These are phyloP conservation scores for Clitopilus passeckerianus DNA, from an alignment of 768 basidiomycete genomes.

Conservation along the genomic window DNA sequence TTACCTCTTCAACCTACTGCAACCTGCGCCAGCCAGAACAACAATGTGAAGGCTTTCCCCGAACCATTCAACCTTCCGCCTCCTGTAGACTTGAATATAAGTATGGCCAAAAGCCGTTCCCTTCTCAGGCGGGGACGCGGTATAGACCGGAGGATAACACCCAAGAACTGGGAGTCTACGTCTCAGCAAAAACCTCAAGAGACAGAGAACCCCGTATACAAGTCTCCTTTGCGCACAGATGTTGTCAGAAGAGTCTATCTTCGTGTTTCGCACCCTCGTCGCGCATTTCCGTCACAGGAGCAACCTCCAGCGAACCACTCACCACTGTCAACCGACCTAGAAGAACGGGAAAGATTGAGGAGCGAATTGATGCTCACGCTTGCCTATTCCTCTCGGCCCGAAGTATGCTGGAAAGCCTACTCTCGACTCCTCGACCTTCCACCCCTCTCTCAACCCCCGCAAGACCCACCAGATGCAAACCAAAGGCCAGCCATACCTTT, in stretches of 20 bases:
- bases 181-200: neutral
- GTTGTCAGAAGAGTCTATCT: neutral
- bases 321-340: neutral
- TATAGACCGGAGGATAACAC: neutral
- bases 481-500: conserved; percentile 26
- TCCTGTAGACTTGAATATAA: neutral
- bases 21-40: neutral
- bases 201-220: neutral
- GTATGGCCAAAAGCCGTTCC: neutral
- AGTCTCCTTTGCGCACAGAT: neutral
- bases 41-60: neutral
- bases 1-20: neutral
- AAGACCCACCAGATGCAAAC: conserved; percentile 9
- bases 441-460: neutral
- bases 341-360: neutral
- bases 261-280: neutral
- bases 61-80: neutral
- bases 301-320: neutral
- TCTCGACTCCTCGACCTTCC: conserved; percentile 25
- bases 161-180: neutral
- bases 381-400: conserved; percentile 1
- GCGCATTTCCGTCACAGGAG: neutral
- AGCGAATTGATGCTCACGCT: neutral
- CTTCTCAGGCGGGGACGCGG: neutral
- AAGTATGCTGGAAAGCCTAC: conserved; percentile 39